Evolutionary conservation across 73 alveolate genomes (phyloP).

Genomic region (Paramecium octaurelia): DNA sequence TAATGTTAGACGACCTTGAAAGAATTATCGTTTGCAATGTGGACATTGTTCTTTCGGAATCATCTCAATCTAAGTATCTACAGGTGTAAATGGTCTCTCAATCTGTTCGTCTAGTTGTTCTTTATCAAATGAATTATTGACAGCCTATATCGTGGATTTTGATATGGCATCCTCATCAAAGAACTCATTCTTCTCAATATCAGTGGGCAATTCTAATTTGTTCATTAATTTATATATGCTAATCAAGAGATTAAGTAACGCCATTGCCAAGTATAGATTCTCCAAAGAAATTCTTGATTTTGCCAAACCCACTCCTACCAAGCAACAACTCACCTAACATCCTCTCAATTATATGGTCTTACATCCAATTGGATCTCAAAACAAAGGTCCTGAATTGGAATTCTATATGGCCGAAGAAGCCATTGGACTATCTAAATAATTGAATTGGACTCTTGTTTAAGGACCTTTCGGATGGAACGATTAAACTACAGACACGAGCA

Average conservation of each 20-base stretch:
- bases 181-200: neutral
- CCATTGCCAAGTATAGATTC: neutral
- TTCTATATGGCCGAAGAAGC: conserved; percentile 91
- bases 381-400: conserved; percentile 79
- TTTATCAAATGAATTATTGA: conserved; percentile 26
- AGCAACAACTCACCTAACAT: neutral
- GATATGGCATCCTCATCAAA: conserved; percentile 37
- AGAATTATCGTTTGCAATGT: neutral
- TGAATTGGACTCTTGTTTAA: conserved; percentile 69
- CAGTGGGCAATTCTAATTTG: neutral
- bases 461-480: conserved; percentile 66
- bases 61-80: neutral
- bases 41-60: conserved; percentile 41
- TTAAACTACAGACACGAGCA: neutral
- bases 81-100: conserved; percentile 42
- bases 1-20: neutral
- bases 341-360: conserved; percentile 40
- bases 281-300: conserved; percentile 16
- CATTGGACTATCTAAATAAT: conserved; percentile 81
- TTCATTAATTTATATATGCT: neutral
- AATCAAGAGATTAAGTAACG: neutral
- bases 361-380: conserved; percentile 29
- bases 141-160: neutral
- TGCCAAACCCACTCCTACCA: neutral
- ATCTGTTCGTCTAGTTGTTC: neutral